Evolutionary conservation across 1,284 basidiomycete species (phyloP).

Genomic region (Trametes hirsuta): DNA sequence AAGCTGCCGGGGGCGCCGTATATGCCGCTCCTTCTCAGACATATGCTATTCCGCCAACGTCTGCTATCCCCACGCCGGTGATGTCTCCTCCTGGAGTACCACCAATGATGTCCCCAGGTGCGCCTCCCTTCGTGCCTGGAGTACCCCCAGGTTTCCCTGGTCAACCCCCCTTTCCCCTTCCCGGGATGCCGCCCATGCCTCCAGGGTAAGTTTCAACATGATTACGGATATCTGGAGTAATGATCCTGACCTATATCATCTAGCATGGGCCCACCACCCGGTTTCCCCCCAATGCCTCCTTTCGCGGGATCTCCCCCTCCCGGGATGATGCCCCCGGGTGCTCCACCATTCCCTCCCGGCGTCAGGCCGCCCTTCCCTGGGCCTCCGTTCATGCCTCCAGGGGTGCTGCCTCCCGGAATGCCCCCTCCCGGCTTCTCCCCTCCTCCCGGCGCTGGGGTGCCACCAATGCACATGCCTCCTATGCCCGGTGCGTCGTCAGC

Average conservation of each 20-base stretch:
- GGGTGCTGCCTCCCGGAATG: constrained; percentile 28
- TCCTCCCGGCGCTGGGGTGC: constrained; percentile 24
- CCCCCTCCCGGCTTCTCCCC: constrained; percentile 27
- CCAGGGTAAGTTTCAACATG: constrained; percentile 45
- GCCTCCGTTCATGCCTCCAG: constrained; percentile 36
- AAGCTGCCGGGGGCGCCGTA: constrained; percentile 52
- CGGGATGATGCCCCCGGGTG: constrained; percentile 39
- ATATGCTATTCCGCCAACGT: constrained; percentile 59
- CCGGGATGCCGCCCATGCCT: constrained; percentile 39
- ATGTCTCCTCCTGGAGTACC: constrained; percentile 42
- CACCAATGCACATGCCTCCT: constrained; percentile 22
- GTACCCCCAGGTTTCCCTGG: constrained; percentile 46
- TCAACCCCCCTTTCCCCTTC: constrained; percentile 39
- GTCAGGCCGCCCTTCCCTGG: constrained; percentile 43
- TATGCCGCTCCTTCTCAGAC: constrained; percentile 72
- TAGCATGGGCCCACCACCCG: constrained; percentile 18
- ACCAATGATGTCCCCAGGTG: constrained; percentile 40
- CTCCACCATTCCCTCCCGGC: constrained; percentile 44
- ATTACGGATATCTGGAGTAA: not conserved
- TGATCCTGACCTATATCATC: not conserved
- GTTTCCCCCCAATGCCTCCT: constrained; percentile 40
- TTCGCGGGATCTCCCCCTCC: constrained; percentile 39
- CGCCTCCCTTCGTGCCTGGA: constrained; percentile 42
- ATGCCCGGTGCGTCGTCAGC: constrained; percentile 25
- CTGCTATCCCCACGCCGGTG: constrained; percentile 35